Base-by-base conservation (phyloP, 768 basidiomycete species). In the Galerina sulciceps region DNA sequence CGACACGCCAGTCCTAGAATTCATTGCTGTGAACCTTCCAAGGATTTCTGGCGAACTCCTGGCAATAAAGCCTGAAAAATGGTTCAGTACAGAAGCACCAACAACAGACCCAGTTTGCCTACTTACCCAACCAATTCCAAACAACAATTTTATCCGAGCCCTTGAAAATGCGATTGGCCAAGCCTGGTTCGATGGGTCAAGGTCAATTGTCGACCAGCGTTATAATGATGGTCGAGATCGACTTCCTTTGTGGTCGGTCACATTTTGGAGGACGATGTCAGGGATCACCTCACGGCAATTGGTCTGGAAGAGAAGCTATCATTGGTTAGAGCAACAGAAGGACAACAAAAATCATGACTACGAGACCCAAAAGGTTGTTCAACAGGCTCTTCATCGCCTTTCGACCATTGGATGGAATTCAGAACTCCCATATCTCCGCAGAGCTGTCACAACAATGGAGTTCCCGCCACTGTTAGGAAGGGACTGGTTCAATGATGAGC, bases 141-240 rank as follows among this genome's bases (percentile, higher is more conserved):
- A 22, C n/a, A n/a, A 18, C 10, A n/a, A 11, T 18, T 44, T 44
- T 17, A n/a, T 44, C n/a, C 10, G 43, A 11, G 22, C n/a, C 1
- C 10, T 44, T 17, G 43, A 44, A 44, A 22, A 44, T 10, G 10
- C 43, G 6, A 42, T 54, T 31, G 23, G 41, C 23, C 53, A 54
- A 26, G 37, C n/a, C 11, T 54, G 53, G 60, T 37, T 62, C 11
- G 44, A 62, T 43, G 57, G 60, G 20, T 14, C 56, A 41, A 62
- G 54, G 31, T 62, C 60, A 1, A 35, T 62, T 34, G 10, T 35
- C 20, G 57, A 62, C 36, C 56, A 40, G 23, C 42, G 56, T 34
- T 54, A 34, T 44, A 58, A 62, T 42, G 46, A 62, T 6, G 53
- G 56, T 17, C 18, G 13, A 14, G 57, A 62, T 18, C 35, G 36